Evolutionary conservation across 495 filamentous ascomycete genomes (phyloP).

Genomic region (Penicillium fimorum): DNA sequence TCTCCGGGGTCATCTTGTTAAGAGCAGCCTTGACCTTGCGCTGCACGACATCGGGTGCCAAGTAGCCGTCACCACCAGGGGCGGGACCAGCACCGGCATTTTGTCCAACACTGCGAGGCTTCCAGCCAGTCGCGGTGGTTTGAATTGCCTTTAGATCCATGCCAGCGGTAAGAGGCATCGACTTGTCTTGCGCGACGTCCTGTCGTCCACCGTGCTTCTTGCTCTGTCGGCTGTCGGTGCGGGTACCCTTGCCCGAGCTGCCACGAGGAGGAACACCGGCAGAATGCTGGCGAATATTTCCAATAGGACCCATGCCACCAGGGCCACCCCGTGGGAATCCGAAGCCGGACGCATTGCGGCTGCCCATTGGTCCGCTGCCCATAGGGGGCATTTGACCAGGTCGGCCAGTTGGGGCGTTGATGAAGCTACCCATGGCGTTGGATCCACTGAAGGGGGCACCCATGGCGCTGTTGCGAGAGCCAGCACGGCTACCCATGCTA

Average conservation of each 20-base stretch:
- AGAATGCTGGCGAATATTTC: constrained; percentile 17
- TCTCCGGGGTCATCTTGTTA: constrained; percentile 99
- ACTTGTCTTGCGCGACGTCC: constrained; percentile 65
- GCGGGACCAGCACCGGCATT: constrained; percentile 48
- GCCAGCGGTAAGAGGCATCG: constrained; percentile 84
- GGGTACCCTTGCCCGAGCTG: constrained; percentile 32
- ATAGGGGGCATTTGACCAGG: constrained; percentile 9
- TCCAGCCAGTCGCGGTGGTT: constrained; percentile 76
- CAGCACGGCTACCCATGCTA: constrained; percentile 45
- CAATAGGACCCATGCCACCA: constrained; percentile 51
- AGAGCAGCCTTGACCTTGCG: constrained; percentile 97
- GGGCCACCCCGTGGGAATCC: background rate
- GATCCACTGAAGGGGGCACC: constrained; percentile 53
- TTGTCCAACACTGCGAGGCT: constrained; percentile 68
- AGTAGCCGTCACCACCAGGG: constrained; percentile 54
- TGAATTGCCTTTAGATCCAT: constrained; percentile 77
- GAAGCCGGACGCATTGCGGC: constrained; percentile 2
- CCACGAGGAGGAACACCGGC: constrained; percentile 32
- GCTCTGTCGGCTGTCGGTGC: constrained; percentile 38
- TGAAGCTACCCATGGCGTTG: constrained; percentile 7
- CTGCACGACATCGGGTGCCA: constrained; percentile 92
- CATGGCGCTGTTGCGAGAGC: constrained; percentile 59
- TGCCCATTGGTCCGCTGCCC: background rate
- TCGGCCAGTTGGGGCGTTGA: constrained; percentile 1
- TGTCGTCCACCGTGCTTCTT: constrained; percentile 52